A percentile compares a stretch with the other conserved stretches of the same genome.
phyloP scores from a whole-genome alignment of 352 stramenopile genomes.

The Phytophthora lateralis region DNA sequence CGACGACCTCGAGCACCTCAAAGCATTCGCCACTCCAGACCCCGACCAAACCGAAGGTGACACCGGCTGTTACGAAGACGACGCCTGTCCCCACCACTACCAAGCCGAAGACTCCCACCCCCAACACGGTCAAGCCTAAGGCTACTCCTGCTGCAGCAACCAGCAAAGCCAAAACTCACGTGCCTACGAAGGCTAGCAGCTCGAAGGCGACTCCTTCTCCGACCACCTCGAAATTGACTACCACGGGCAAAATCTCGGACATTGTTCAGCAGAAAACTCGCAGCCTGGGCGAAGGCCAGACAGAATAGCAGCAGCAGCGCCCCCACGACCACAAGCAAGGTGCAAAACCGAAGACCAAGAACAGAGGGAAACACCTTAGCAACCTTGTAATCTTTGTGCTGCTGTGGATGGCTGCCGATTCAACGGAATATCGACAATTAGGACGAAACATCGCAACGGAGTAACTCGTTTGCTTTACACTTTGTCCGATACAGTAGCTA shows the following conservation, averaged over 20 bases:
- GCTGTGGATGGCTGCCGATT: too few species aligned
- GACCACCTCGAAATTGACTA: neutral
- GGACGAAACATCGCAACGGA: too few species aligned
- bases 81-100: slow-evolving; percentile 3
- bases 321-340: slow-evolving; percentile 6
- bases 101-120: neutral
- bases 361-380: too few species aligned
- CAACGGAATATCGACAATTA: too few species aligned
- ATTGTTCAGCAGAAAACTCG: slow-evolving; percentile 2
- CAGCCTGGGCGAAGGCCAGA: slow-evolving; percentile 3
- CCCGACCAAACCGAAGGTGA: slow-evolving; percentile 2
- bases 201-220: neutral
- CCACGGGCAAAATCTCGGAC: neutral
- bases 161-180: too few species aligned
- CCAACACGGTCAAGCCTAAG: too few species aligned
- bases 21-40: neutral
- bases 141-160: too few species aligned
- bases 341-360: neutral
- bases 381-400: too few species aligned
- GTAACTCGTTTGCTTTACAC: too few species aligned
- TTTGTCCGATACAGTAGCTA: too few species aligned
- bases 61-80: slow-evolving; percentile 4
- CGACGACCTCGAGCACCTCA: neutral
- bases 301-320: slow-evolving; percentile 13
- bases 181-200: too few species aligned